These are phyloP conservation scores for Skeletonema marinoi DNA, from an alignment of 108 stramenopile species.

Conservation along the genomic window DNA sequence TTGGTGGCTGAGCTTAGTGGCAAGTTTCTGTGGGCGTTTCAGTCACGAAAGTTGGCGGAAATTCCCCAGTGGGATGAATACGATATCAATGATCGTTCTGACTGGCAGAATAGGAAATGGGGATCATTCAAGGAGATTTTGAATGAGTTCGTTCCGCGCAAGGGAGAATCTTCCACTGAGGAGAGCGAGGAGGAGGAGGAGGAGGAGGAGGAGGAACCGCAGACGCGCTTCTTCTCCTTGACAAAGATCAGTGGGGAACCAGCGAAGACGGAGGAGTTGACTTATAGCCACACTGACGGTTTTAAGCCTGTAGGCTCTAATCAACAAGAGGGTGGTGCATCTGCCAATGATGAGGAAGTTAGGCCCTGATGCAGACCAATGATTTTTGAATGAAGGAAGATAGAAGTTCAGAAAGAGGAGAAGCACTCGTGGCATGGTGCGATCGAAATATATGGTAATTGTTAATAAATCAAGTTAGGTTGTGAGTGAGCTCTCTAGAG, in stretches of 20 bases:
- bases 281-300: neutral
- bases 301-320: neutral
- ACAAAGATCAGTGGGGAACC: neutral
- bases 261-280: neutral
- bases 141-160: constrained; percentile 3
- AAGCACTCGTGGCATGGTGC: neutral
- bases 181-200: neutral
- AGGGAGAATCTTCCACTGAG: constrained; percentile 3
- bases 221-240: neutral
- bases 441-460: neutral
- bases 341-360: neutral
- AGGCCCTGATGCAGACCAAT: no score
- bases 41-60: neutral
- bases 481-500: no score
- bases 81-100: neutral
- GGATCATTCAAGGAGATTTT: constrained; percentile 4
- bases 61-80: neutral
- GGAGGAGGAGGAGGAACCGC: neutral
- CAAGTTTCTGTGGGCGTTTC: constrained; percentile 2
- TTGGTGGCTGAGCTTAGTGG: neutral
- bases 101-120: neutral
- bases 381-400: no score
- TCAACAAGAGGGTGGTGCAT: neutral
- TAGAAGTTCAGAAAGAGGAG: no score
- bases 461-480: no score